phyloP scores from a whole-genome alignment of 495 filamentous ascomycete genomes.

The Tuber brumale region DNA sequence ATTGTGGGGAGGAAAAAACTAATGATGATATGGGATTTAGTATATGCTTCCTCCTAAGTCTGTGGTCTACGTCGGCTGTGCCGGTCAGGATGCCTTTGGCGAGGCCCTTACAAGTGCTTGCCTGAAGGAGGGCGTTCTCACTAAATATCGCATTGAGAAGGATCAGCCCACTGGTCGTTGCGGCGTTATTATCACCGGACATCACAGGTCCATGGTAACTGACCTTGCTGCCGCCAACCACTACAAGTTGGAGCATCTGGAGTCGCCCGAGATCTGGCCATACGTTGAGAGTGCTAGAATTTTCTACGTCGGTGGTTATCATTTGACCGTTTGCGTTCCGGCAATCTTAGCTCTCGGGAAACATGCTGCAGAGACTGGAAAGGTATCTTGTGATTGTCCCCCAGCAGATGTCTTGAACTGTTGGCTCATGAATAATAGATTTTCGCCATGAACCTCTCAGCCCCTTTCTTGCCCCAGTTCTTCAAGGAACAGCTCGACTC shows the following conservation, averaged over 20 bases:
- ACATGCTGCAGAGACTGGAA: constrained; percentile 80
- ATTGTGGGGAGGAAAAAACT: not conserved
- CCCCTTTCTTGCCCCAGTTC: constrained; percentile 92
- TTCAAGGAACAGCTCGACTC: constrained; percentile 93
- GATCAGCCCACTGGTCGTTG: constrained; percentile 80
- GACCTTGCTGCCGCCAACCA: constrained; percentile 93
- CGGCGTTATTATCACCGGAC: constrained; percentile 91
- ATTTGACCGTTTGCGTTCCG: constrained; percentile 79
- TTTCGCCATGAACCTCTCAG: constrained; percentile 83
- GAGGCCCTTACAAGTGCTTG: constrained; percentile 72
- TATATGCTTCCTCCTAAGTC: constrained; percentile 85
- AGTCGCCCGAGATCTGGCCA: constrained; percentile 82
- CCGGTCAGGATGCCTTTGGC: constrained; percentile 86
- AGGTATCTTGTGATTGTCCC: constrained; percentile 47
- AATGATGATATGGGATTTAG: constrained; percentile 43
- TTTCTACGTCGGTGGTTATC: constrained; percentile 91
- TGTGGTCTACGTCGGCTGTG: constrained; percentile 85
- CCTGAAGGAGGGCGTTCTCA: constrained; percentile 70
- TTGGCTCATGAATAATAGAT: constrained; percentile 44
- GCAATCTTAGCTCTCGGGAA: constrained; percentile 83
- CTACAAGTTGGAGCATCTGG: constrained; percentile 90
- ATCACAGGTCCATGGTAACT: constrained; percentile 88
- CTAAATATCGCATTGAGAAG: constrained; percentile 87
- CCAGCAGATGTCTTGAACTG: not conserved
- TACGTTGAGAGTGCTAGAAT: constrained; percentile 78